phyloP scores from a whole-genome alignment of 2,329 filamentous ascomycete genomes.

The Ramularia endophylla region DNA sequence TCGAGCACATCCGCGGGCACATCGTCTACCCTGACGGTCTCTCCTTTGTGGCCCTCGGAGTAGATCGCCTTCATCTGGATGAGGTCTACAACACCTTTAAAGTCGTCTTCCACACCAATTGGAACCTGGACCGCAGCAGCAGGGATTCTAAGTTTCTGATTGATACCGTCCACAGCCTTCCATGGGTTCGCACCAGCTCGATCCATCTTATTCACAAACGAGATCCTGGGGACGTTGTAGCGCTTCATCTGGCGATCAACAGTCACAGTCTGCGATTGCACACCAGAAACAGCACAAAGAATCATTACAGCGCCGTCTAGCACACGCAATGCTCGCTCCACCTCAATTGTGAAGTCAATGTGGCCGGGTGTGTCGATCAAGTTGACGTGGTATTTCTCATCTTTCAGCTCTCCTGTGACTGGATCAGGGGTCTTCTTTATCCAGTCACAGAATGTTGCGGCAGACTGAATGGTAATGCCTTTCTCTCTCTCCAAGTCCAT shows the following conservation, averaged over 20 bases:
- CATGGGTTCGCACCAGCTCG: conserved; percentile 97
- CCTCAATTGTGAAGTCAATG: conserved; percentile 99
- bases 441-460: conserved; percentile 98
- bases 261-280: conserved; percentile 96
- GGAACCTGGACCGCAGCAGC: conserved; percentile 93
- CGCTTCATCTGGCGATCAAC: conserved; percentile 98
- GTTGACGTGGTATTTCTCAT: conserved; percentile 94
- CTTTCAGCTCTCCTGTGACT: conserved; percentile 61
- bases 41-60: conserved; percentile 76
- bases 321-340: conserved; percentile 89
- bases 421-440: conserved; percentile 57
- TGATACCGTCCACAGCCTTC: conserved; percentile 97
- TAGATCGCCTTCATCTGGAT: conserved; percentile 91
- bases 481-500: conserved; percentile 99
- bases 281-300: conserved; percentile 91
- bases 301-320: conserved; percentile 98
- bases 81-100: conserved; percentile 86
- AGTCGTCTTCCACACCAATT: conserved; percentile 86
- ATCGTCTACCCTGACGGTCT: conserved; percentile 69
- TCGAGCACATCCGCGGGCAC: conserved; percentile 73
- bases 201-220: conserved; percentile 99
- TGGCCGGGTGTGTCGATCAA: conserved; percentile 98
- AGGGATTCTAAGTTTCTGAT: conserved; percentile 86
- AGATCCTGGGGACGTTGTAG: conserved; percentile 92
- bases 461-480: conserved; percentile 98